A percentile compares a stretch with the other conserved stretches of the same genome.
phyloP scores from a whole-genome alignment of 2,329 filamentous ascomycete genomes.

The Aureobasidium pullulans region DNA sequence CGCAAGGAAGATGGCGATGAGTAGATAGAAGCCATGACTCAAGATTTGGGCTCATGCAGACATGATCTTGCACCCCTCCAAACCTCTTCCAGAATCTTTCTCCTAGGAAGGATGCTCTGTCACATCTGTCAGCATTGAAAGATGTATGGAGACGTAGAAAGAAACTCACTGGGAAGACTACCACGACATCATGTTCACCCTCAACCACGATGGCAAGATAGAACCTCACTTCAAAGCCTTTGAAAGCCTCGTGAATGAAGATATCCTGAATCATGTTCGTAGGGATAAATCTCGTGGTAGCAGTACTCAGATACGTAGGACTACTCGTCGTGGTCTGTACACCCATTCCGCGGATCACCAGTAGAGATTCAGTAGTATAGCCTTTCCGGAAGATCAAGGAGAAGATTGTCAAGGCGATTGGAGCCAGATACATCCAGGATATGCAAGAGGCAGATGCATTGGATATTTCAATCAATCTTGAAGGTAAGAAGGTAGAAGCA shows the following conservation, averaged over 20 bases:
- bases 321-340: slow-evolving; percentile 77
- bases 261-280: slow-evolving; percentile 89
- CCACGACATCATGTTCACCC: slow-evolving; percentile 78
- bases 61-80: slow-evolving; percentile 82
- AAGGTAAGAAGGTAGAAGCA: slow-evolving; percentile 11
- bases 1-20: slow-evolving; percentile 21
- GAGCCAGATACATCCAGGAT: slow-evolving; percentile 36
- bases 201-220: slow-evolving; percentile 87
- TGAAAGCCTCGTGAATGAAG: slow-evolving; percentile 90
- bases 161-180: slow-evolving; percentile 73
- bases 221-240: slow-evolving; percentile 81
- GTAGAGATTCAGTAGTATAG: slow-evolving; percentile 66
- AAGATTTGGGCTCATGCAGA: slow-evolving; percentile 61
- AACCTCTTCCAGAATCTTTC: slow-evolving; percentile 73
- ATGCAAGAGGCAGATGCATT: slow-evolving; percentile 26
- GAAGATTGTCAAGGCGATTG: slow-evolving; percentile 24
- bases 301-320: slow-evolving; percentile 56
- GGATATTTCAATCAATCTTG: slow-evolving; percentile 17
- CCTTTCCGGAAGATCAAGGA: slow-evolving; percentile 23
- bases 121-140: slow-evolving; percentile 1
- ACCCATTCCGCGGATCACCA: slow-evolving; percentile 81
- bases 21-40: slow-evolving; percentile 18
- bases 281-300: slow-evolving; percentile 71
- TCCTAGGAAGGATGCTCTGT: slow-evolving; percentile 60
- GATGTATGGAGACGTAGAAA: neutral